A percentile compares a stretch with the other conserved stretches of the same genome.
Evolutionary conservation across 208 protist species (phyloP).

Genomic region (Balamuthia mandrillaris): DNA sequence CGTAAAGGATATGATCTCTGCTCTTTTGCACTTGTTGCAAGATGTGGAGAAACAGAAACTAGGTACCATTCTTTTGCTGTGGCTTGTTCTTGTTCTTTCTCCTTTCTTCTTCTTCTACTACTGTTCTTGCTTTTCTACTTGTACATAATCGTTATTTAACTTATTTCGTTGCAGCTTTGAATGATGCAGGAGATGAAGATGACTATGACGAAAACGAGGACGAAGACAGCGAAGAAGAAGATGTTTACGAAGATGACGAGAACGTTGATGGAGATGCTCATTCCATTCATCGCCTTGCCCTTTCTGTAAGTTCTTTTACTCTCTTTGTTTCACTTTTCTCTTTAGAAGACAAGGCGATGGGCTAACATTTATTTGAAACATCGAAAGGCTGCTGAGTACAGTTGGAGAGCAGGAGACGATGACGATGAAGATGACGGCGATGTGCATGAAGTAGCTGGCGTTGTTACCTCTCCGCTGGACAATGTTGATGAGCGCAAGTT

Average conservation of each 20-base stretch:
- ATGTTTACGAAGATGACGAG: neutral
- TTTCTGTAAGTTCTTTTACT: neutral
- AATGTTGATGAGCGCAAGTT: neutral
- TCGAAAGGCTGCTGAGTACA: too few relatives aligned
- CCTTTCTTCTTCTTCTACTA: neutral
- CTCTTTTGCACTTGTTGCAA: slow-evolving; percentile 1
- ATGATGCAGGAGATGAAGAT: neutral
- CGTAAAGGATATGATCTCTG: neutral
- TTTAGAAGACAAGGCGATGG: neutral
- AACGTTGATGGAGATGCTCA: neutral
- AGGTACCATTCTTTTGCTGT: neutral
- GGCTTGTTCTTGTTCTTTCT: neutral
- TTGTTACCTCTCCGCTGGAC: neutral
- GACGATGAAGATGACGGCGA: neutral
- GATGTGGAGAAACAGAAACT: neutral
- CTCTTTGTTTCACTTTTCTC: neutral
- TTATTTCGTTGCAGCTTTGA: neutral
- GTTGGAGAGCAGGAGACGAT: too few relatives aligned
- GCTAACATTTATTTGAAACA: neutral
- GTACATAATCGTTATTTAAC: neutral
- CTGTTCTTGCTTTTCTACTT: neutral
- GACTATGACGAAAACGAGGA: neutral
- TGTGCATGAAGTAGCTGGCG: too few relatives aligned
- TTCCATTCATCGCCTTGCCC: neutral
- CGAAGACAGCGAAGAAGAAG: neutral